Evolutionary conservation across 2,329 filamentous ascomycete species (phyloP).

Genomic region (Tolypocladium cylindrosporum): DNA sequence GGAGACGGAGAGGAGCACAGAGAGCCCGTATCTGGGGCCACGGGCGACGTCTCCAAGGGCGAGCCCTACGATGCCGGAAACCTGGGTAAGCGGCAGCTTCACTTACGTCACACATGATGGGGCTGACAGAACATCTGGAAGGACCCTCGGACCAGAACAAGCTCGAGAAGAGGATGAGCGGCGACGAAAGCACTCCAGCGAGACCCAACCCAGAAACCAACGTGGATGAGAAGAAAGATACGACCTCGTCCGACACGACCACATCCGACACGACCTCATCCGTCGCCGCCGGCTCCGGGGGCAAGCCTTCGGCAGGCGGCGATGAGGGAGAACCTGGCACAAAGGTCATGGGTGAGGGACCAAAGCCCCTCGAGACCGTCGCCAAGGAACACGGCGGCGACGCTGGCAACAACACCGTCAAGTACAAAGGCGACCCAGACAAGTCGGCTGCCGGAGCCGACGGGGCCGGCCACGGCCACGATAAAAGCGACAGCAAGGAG

Average conservation of each 20-base stretch:
- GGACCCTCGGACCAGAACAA: conserved; percentile 3
- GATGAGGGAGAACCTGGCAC: conserved; percentile 21
- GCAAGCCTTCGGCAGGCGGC: conserved; percentile 8
- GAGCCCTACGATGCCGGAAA: conserved; percentile 78
- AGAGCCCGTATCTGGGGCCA: conserved; percentile 64
- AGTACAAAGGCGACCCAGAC: background rate
- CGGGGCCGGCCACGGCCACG: conserved; percentile 3
- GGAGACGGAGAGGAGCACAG: conserved; percentile 28
- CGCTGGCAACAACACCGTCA: conserved; percentile 11
- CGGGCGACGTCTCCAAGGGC: conserved; percentile 54
- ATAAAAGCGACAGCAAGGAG: conserved; percentile 12
- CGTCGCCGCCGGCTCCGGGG: background rate
- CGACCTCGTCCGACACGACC: background rate
- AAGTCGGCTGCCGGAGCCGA: background rate
- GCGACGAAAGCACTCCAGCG: background rate
- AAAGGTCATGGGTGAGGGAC: conserved; percentile 16
- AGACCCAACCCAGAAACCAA: background rate
- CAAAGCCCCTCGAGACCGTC: conserved; percentile 22
- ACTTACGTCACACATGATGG: no score
- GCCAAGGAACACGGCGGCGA: conserved; percentile 23
- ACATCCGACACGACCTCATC: background rate
- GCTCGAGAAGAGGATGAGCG: conserved; percentile 2
- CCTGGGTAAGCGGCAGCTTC: conserved; percentile 31
- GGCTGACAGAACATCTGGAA: background rate
- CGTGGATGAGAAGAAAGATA: background rate